A percentile compares a stretch with the other conserved stretches of the same genome.
Evolutionary conservation across 352 stramenopile species (phyloP).

Genomic region (Globisporangium ultimum): DNA sequence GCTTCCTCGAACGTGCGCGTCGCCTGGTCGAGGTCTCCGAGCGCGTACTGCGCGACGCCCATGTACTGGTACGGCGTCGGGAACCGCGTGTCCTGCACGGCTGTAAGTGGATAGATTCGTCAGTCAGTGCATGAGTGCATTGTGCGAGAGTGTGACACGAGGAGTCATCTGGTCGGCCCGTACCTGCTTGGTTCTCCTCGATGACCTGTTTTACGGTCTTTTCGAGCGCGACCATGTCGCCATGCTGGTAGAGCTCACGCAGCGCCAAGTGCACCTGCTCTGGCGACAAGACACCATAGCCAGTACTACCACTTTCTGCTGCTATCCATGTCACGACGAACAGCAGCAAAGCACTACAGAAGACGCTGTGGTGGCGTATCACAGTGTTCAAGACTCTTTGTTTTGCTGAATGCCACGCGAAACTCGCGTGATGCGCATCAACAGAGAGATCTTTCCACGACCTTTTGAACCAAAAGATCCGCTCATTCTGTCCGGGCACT

Average conservation of each 20-base stretch:
- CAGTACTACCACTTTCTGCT: not conserved
- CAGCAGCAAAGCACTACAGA: not conserved
- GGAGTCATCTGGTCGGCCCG: too few species aligned
- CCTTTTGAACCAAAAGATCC: too few species aligned
- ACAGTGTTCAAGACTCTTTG: too few species aligned
- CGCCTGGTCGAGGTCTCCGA: constrained; percentile 55
- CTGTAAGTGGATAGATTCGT: constrained; percentile 9
- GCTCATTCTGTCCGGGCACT: too few species aligned
- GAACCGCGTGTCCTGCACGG: constrained; percentile 24
- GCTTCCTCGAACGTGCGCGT: constrained; percentile 55
- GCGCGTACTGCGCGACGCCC: constrained; percentile 62
- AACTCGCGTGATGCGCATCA: too few species aligned
- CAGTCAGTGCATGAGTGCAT: not conserved
- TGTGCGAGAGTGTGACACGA: not conserved
- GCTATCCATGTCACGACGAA: not conserved
- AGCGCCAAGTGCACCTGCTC: constrained; percentile 33
- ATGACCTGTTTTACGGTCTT: constrained; percentile 33
- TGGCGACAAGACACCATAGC: constrained; percentile 4
- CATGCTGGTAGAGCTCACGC: constrained; percentile 27
- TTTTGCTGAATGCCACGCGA: too few species aligned
- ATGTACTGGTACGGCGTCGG: constrained; percentile 67
- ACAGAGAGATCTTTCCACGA: too few species aligned
- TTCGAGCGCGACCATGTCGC: constrained; percentile 51
- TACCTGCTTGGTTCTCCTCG: constrained; percentile 35
- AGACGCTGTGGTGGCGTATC: too few species aligned